Evolutionary conservation across 805 yeast species (phyloP).

Genomic region (Clavispora vitiphila): DNA sequence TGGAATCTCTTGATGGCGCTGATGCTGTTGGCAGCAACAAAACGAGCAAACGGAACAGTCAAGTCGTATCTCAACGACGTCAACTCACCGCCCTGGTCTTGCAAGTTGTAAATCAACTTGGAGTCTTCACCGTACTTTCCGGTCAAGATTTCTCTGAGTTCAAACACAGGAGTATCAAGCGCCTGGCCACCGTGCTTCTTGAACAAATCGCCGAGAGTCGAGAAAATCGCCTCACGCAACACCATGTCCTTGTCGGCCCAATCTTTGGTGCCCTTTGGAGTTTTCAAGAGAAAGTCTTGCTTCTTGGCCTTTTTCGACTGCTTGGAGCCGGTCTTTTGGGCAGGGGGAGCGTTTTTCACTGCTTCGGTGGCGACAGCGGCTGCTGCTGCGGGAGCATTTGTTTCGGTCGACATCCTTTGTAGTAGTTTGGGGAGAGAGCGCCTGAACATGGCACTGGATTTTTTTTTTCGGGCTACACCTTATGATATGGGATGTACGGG

Average conservation of each 20-base stretch:
- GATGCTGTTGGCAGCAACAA: conserved; percentile 91
- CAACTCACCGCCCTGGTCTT: conserved; percentile 98
- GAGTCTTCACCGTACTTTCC: conserved; percentile 99
- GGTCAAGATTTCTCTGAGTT: conserved; percentile 87
- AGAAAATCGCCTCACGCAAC: conserved; percentile 82
- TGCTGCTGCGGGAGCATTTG: conserved; percentile 6
- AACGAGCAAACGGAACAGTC: conserved; percentile 98
- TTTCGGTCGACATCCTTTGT: conserved; percentile 21
- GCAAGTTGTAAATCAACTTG: conserved; percentile 88
- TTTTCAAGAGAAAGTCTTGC: conserved; percentile 69
- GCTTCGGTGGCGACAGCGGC: conserved; percentile 5
- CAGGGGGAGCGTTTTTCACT: conserved; percentile 1
- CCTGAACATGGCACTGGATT: conserved; percentile 13
- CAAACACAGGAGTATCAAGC: conserved; percentile 97
- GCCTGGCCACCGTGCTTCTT: conserved; percentile 98
- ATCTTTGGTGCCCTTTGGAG: conserved; percentile 96
- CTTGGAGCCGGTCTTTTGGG: conserved; percentile 12
- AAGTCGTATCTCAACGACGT: conserved; percentile 93
- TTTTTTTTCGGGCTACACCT: conserved; percentile 1
- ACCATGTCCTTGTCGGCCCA: conserved; percentile 99
- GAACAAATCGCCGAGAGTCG: conserved; percentile 66
- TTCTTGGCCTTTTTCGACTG: conserved; percentile 35
- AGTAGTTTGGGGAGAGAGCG: conserved; percentile 11
- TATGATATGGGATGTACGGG: conserved; percentile 1
- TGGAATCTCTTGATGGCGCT: conserved; percentile 90